These are phyloP conservation scores for Silene noctiflora DNA, from an alignment of 179 eudicot species.

Conservation along the genomic window DNA sequence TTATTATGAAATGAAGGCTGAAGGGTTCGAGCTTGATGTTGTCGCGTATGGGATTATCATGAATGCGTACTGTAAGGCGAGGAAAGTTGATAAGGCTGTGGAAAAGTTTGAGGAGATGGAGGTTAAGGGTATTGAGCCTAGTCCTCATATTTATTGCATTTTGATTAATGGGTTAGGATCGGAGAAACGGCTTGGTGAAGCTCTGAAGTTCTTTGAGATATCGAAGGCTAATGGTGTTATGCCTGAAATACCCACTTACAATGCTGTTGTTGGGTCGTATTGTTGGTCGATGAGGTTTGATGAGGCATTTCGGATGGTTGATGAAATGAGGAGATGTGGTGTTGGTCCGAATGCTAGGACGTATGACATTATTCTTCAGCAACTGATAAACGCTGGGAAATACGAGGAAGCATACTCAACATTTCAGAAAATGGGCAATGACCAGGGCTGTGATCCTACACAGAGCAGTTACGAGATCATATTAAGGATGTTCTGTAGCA, in stretches of 20 bases:
- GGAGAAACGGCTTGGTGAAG: constrained; percentile 53
- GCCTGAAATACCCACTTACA: constrained; percentile 69
- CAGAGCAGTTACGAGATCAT: constrained; percentile 66
- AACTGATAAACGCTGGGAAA: constrained; percentile 51
- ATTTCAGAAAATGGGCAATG: constrained; percentile 48
- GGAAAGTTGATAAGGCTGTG: constrained; percentile 49
- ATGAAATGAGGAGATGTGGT: constrained; percentile 64
- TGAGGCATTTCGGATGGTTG: constrained; percentile 62
- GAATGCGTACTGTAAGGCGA: constrained; percentile 64
- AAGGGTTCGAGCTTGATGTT: constrained; percentile 76
- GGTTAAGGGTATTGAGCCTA: constrained; percentile 43
- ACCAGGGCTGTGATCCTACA: constrained; percentile 56
- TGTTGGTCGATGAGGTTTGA: constrained; percentile 60
- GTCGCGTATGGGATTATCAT: constrained; percentile 76
- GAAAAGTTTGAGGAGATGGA: constrained; percentile 56
- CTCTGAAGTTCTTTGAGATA: constrained; percentile 58
- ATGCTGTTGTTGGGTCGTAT: constrained; percentile 74
- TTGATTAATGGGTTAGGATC: constrained; percentile 81
- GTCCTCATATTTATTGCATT: constrained; percentile 67
- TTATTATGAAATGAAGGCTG: constrained; percentile 58
- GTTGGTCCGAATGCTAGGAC: constrained; percentile 75
- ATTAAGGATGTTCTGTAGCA: constrained; percentile 72
- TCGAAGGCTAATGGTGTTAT: constrained; percentile 41
- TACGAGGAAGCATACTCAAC: constrained; percentile 55
- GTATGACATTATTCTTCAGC: constrained; percentile 71